A percentile compares a stretch with the other conserved stretches of the same genome.
These are phyloP conservation scores for Tricladium varicosporioides DNA, from an alignment of 2,329 filamentous ascomycete genomes.

Conservation along the genomic window DNA sequence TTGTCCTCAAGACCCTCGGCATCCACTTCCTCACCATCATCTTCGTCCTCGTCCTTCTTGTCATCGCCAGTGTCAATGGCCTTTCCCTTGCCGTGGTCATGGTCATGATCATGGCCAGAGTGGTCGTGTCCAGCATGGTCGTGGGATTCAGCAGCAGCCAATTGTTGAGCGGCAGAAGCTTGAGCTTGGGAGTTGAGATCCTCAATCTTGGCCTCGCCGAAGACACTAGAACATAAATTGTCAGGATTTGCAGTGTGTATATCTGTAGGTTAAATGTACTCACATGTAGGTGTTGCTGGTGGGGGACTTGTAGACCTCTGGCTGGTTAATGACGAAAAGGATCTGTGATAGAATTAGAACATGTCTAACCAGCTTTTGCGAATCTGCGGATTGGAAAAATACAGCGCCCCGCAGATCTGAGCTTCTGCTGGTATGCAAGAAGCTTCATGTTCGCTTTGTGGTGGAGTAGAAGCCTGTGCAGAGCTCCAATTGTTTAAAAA, in stretches of 20 bases:
- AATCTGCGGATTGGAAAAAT: slow-evolving; percentile 7
- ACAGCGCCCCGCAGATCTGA: too few species aligned
- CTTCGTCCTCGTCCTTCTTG: slow-evolving; percentile 74
- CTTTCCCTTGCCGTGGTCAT: slow-evolving; percentile 67
- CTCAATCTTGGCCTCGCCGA: slow-evolving; percentile 99
- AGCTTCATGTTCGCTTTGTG: neutral
- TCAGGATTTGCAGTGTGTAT: slow-evolving; percentile 8
- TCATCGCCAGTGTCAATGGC: slow-evolving; percentile 65
- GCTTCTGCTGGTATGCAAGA: neutral
- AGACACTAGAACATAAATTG: slow-evolving; percentile 64
- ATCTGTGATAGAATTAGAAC: slow-evolving; percentile 58
- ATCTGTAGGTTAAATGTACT: slow-evolving; percentile 40
- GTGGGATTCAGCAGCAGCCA: slow-evolving; percentile 67
- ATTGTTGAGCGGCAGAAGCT: slow-evolving; percentile 91
- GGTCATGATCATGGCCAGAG: slow-evolving; percentile 65
- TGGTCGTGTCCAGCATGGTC: slow-evolving; percentile 51
- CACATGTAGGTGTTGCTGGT: slow-evolving; percentile 99
- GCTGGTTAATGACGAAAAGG: slow-evolving; percentile 99
- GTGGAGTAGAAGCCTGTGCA: neutral
- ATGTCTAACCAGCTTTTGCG: neutral
- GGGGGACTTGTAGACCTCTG: slow-evolving; percentile 98
- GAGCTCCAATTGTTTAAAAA: neutral
- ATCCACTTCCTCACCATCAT: slow-evolving; percentile 94
- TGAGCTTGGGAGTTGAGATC: slow-evolving; percentile 98
- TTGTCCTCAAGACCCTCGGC: slow-evolving; percentile 94